Percentiles rank a stretch among this genome's conserved stretches.
These are phyloP conservation scores for Sphaerulina vaccinii DNA, from an alignment of 2,329 filamentous ascomycete species.

Conservation along the genomic window DNA sequence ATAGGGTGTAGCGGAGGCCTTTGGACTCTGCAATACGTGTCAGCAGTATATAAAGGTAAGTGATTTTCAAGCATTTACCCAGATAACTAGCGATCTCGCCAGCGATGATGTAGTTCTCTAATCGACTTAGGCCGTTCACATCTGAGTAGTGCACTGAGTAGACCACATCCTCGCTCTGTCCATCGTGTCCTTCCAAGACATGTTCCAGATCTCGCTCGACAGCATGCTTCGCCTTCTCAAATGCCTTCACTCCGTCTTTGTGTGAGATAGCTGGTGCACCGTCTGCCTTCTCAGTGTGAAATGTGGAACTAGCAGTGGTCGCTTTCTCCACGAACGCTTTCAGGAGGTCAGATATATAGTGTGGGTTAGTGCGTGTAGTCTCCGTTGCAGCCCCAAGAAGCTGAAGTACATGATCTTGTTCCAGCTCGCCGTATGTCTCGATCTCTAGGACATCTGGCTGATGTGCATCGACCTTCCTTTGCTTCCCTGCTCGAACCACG, in stretches of 20 bases:
- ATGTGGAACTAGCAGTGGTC: constrained; percentile 32
- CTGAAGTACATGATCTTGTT: constrained; percentile 36
- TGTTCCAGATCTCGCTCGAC: constrained; percentile 35
- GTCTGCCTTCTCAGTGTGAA: constrained; percentile 34
- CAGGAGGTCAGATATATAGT: constrained; percentile 32
- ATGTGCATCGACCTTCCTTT: constrained; percentile 28
- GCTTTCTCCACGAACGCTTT: constrained; percentile 32
- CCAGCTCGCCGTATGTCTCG: constrained; percentile 31
- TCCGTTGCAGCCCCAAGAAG: constrained; percentile 34
- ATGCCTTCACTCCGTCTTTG: constrained; percentile 29
- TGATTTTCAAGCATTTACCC: constrained; percentile 23
- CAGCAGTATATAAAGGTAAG: neutral
- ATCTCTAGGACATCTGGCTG: constrained; percentile 32
- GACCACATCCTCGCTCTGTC: constrained; percentile 26
- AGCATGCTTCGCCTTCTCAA: constrained; percentile 36
- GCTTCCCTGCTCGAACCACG: constrained; percentile 31
- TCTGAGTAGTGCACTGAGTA: constrained; percentile 39
- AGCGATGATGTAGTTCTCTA: constrained; percentile 41
- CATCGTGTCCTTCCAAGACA: constrained; percentile 27
- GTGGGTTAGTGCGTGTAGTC: constrained; percentile 30
- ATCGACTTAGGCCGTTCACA: constrained; percentile 37
- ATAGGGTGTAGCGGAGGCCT: constrained; percentile 34
- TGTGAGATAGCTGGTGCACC: constrained; percentile 33
- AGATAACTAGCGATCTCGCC: constrained; percentile 36
- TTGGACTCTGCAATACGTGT: constrained; percentile 27